A percentile compares a stretch with the other conserved stretches of the same genome.
Evolutionary conservation across 1,139 yeast species (phyloP).

Genomic region (Pneumocystis sp.): DNA sequence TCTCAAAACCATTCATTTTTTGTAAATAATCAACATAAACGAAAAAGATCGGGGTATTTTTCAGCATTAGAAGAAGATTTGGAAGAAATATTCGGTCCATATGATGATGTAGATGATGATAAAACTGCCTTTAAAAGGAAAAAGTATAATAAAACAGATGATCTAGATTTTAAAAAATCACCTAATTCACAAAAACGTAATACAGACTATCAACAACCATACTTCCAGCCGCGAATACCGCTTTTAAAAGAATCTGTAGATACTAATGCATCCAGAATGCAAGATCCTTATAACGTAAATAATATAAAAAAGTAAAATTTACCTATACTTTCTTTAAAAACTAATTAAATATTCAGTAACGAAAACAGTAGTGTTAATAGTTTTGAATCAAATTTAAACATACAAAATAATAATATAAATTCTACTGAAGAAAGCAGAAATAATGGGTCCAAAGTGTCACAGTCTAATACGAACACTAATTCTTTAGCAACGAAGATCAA

Average conservation of each 20-base stretch:
- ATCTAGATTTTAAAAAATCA: not conserved
- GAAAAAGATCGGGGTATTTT: conserved; percentile 11
- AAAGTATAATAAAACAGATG: not conserved
- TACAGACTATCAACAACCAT: not conserved
- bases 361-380: not conserved
- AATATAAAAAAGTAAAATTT: not conserved
- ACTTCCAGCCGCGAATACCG: not conserved
- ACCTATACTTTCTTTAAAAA: not conserved
- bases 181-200: not conserved
- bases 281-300: not conserved
- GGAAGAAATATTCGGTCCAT: conserved; percentile 12
- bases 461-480: not conserved
- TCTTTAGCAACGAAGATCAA: not conserved
- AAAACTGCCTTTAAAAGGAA: not conserved
- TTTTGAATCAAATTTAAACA: not conserved
- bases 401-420: not conserved
- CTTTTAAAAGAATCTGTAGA: not conserved
- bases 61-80: conserved; percentile 12
- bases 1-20: not conserved
- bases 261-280: not conserved
- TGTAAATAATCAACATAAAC: not conserved
- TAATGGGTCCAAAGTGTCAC: not conserved
- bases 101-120: conserved; percentile 6
- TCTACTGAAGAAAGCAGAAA: not conserved
- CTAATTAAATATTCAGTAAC: not conserved